Conservation (phyloP, 768 basidiomycete species). For the Mycena indigotica region DNA sequence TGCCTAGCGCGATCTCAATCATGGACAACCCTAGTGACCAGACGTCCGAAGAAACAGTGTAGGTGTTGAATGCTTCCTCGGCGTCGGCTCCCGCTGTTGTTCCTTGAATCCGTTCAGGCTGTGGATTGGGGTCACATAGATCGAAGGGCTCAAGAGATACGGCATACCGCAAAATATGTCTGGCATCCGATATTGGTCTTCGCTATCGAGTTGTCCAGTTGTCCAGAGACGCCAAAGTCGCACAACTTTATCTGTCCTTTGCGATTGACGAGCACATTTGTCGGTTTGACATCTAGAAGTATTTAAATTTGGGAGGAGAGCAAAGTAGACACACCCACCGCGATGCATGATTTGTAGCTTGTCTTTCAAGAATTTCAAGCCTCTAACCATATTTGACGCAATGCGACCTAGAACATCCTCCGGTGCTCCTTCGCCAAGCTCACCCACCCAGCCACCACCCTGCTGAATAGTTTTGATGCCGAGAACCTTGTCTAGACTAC, state of each 20-base stretch:
- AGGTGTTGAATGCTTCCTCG: slow-evolving; percentile 80
- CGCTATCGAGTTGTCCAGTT: slow-evolving; percentile 93
- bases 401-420: slow-evolving; percentile 86
- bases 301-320: slow-evolving; percentile 16
- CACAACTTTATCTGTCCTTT: slow-evolving; percentile 92
- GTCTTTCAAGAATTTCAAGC: slow-evolving; percentile 94
- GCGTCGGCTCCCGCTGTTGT: slow-evolving; percentile 54
- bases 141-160: slow-evolving; percentile 4
- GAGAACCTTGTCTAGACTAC: slow-evolving; percentile 85
- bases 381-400: slow-evolving; percentile 79
- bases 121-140: slow-evolving; percentile 6
- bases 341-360: slow-evolving; percentile 79
- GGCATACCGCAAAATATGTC: slow-evolving; percentile 93
- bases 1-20: slow-evolving; percentile 87
- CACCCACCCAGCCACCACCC: slow-evolving; percentile 21
- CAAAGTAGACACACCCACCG: slow-evolving; percentile 32
- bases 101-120: slow-evolving; percentile 98
- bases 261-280: slow-evolving; percentile 87
- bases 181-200: slow-evolving; percentile 99
- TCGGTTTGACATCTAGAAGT: slow-evolving; percentile 84
- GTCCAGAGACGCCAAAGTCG: slow-evolving; percentile 98
- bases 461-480: slow-evolving; percentile 32
- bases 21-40: slow-evolving; percentile 96
- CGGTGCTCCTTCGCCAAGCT: slow-evolving; percentile 49
- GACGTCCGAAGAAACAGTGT: slow-evolving; percentile 95